Evolutionary conservation across 108 stramenopile species (phyloP).

Genomic region (Discostella pseudostelligera): DNA sequence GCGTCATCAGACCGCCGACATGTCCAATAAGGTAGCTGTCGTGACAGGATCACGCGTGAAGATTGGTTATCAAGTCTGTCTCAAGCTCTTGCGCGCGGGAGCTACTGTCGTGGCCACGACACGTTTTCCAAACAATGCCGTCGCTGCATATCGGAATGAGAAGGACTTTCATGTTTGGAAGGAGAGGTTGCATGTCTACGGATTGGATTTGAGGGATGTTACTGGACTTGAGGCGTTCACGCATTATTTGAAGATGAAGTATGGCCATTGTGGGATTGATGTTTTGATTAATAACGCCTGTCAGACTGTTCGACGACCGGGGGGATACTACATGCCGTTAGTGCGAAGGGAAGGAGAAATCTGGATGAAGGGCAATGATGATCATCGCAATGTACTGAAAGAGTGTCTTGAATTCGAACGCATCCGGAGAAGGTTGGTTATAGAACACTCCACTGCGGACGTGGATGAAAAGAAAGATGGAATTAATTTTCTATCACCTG

Average conservation of each 20-base stretch:
- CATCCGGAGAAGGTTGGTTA: slow-evolving; percentile 51
- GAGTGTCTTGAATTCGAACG: slow-evolving; percentile 75
- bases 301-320: slow-evolving; percentile 88
- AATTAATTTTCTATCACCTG: slow-evolving; percentile 17
- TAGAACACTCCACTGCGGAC: slow-evolving; percentile 36
- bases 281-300: slow-evolving; percentile 92
- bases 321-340: slow-evolving; percentile 75
- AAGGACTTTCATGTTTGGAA: slow-evolving; percentile 61
- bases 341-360: slow-evolving; percentile 67
- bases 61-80: slow-evolving; percentile 83
- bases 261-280: slow-evolving; percentile 68
- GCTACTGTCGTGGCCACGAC: slow-evolving; percentile 81
- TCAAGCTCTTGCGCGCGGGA: slow-evolving; percentile 81
- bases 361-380: slow-evolving; percentile 59
- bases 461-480: not conserved
- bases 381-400: slow-evolving; percentile 55
- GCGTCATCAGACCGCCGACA: slow-evolving; percentile 67
- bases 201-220: slow-evolving; percentile 84
- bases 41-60: slow-evolving; percentile 91
- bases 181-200: slow-evolving; percentile 69
- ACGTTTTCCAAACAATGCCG: slow-evolving; percentile 83
- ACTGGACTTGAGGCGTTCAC: slow-evolving; percentile 83
- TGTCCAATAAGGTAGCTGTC: slow-evolving; percentile 59
- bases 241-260: slow-evolving; percentile 64
- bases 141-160: slow-evolving; percentile 57